Conservation (phyloP, 768 basidiomycete genomes). For the Suillus occidentalis region DNA sequence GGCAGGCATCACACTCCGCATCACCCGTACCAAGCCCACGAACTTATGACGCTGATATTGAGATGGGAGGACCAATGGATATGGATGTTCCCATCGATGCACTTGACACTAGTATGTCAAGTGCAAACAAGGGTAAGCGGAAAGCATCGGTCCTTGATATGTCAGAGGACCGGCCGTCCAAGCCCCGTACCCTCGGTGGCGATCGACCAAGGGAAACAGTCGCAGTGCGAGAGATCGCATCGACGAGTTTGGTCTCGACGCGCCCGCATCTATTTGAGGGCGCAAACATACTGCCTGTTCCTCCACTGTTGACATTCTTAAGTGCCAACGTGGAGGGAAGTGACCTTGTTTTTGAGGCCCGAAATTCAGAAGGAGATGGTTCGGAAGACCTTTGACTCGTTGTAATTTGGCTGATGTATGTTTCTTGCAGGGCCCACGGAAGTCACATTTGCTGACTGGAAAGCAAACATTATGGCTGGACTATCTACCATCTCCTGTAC, state of each 20-base stretch:
- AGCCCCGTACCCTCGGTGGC: slow-evolving; percentile 66
- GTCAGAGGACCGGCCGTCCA: slow-evolving; percentile 34
- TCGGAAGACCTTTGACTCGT: slow-evolving; percentile 21
- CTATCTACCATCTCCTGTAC: slow-evolving; percentile 74
- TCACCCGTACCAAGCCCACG: slow-evolving; percentile 54
- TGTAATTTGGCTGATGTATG: neutral
- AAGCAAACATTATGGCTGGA: slow-evolving; percentile 88
- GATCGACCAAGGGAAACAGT: slow-evolving; percentile 54
- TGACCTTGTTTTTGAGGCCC: slow-evolving; percentile 71
- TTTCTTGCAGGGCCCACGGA: slow-evolving; percentile 56
- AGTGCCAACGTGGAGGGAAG: slow-evolving; percentile 61
- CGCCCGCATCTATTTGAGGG: slow-evolving; percentile 21
- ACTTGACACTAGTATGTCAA: slow-evolving; percentile 37
- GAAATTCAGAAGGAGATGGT: slow-evolving; percentile 73
- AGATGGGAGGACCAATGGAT: slow-evolving; percentile 49
- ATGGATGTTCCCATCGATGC: slow-evolving; percentile 56
- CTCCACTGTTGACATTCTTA: slow-evolving; percentile 60
- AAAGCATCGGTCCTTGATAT: slow-evolving; percentile 48
- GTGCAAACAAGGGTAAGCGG: slow-evolving; percentile 46
- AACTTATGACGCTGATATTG: slow-evolving; percentile 43
- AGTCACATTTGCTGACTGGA: slow-evolving; percentile 58
- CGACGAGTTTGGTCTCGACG: slow-evolving; percentile 17
- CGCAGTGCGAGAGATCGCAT: slow-evolving; percentile 54
- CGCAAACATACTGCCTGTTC: slow-evolving; percentile 39
- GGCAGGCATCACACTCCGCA: slow-evolving; percentile 27